phyloP scores from a whole-genome alignment of 495 filamentous ascomycete species.

The Lasiosphaeria hispida region DNA sequence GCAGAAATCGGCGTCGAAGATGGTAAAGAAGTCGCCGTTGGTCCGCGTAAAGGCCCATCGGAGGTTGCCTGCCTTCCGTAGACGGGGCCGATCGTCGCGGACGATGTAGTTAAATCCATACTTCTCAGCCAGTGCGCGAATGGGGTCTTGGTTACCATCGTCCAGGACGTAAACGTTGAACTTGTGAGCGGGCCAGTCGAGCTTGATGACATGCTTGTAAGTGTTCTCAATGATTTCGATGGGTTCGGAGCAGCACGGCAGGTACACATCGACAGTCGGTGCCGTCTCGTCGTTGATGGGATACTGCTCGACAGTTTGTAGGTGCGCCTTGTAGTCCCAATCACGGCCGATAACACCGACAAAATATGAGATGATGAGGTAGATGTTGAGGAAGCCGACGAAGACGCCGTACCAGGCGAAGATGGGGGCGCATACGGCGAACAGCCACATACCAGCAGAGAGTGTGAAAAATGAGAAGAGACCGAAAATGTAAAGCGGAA shows the following conservation, averaged over 20 bases:
- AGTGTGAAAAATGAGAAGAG: slow-evolving; percentile 31
- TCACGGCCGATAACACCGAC: slow-evolving; percentile 31
- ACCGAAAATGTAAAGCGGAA: slow-evolving; percentile 33
- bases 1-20: slow-evolving; percentile 38
- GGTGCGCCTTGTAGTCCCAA: slow-evolving; percentile 30
- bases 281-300: slow-evolving; percentile 31
- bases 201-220: slow-evolving; percentile 29
- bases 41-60: slow-evolving; percentile 32
- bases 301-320: slow-evolving; percentile 15
- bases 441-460: slow-evolving; percentile 37
- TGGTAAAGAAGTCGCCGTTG: slow-evolving; percentile 30
- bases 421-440: slow-evolving; percentile 27
- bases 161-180: slow-evolving; percentile 31
- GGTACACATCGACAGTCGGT: slow-evolving; percentile 34
- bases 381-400: slow-evolving; percentile 35
- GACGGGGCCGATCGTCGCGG: slow-evolving; percentile 31
- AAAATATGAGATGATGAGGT: slow-evolving; percentile 34
- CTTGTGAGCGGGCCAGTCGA: slow-evolving; percentile 29
- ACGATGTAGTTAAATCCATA: slow-evolving; percentile 35
- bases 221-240: slow-evolving; percentile 36
- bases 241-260: slow-evolving; percentile 35
- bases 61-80: slow-evolving; percentile 35
- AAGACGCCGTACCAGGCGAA: slow-evolving; percentile 37
- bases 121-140: slow-evolving; percentile 21
- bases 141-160: slow-evolving; percentile 23